Evolutionary conservation across 1,284 basidiomycete genomes (phyloP), one percentile per base, ranked within the genome.

Genomic region (Violaceomyces palustris): DNA sequence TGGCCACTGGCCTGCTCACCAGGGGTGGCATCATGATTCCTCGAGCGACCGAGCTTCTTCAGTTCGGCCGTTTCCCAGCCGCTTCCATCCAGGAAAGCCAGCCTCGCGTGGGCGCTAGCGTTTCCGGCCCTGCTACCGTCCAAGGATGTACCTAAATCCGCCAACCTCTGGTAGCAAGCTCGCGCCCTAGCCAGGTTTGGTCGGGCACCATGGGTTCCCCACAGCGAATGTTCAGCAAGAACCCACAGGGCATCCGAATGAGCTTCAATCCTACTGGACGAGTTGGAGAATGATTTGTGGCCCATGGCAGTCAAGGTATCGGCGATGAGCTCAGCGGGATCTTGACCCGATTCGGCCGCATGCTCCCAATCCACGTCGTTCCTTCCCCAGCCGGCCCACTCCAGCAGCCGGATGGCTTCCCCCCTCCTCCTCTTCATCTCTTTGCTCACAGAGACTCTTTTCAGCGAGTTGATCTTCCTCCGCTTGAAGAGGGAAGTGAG

Each of bases 211-310:
- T 72, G 68, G 6, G 68, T 70, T 41, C 69, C 69, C 66, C 65
- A 70, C n/a, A 72, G 44, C 4, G 54, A 63, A 33, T 70, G 57
- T 31, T 69, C 63, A 8, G 56, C 69, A 0, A 72, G 50, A 30
- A 69, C 62, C 69, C 69, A 72, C 17, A 72, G 42, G 0, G 69
- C 69, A 35, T 71, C 68, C 6, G 62, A 41, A 28, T 28, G n/a
- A 28, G n/a, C n/a, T n/a, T n/a, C n/a, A n/a, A n/a, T n/a, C n/a
- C n/a, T n/a, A n/a, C n/a, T n/a, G n/a, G n/a, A n/a, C n/a, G n/a
- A n/a, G n/a, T n/a, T n/a, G n/a, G n/a, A n/a, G n/a, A n/a, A n/a
- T n/a, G n/a, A n/a, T n/a, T n/a, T n/a, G n/a, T n/a, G n/a, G n/a
- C n/a, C n/a, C n/a, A n/a, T n/a, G n/a, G n/a, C n/a, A n/a, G n/a